A percentile compares a stretch with the other conserved stretches of the same genome.
Conservation (phyloP, 352 stramenopile genomes). For the Phytophthora litchii region DNA sequence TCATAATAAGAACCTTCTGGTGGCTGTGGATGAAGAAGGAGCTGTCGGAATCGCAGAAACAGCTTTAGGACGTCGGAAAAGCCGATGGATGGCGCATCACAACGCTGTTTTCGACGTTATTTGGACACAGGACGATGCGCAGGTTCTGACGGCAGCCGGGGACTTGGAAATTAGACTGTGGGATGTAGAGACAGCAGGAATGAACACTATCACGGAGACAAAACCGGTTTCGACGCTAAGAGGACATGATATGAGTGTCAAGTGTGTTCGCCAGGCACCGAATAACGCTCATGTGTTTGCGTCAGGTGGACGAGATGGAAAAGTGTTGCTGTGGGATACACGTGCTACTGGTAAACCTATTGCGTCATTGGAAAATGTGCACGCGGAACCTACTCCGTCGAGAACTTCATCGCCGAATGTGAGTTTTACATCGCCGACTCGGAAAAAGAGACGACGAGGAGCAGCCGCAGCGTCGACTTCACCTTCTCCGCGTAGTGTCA, state of each 20-base stretch:
- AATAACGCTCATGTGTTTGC: constrained; percentile 47
- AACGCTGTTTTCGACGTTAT: constrained; percentile 79
- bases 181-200: constrained; percentile 50
- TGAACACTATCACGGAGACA: constrained; percentile 3
- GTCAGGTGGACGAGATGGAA: constrained; percentile 65
- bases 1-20: constrained; percentile 36
- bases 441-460: constrained; percentile 37
- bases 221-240: constrained; percentile 38
- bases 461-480: constrained; percentile 20
- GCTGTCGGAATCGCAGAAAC: constrained; percentile 48
- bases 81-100: constrained; percentile 56
- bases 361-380: constrained; percentile 39
- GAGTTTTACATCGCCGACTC: constrained; percentile 39
- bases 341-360: constrained; percentile 36
- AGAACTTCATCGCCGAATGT: constrained; percentile 15
- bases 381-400: constrained; percentile 32
- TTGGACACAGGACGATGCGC: constrained; percentile 55
- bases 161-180: constrained; percentile 60
- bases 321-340: constrained; percentile 69
- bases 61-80: constrained; percentile 25
- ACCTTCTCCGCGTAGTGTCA: constrained; percentile 60
- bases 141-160: constrained; percentile 64
- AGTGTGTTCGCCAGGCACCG: constrained; percentile 65
- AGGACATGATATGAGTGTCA: constrained; percentile 78
- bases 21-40: constrained; percentile 65